phyloP scores from a whole-genome alignment of 768 basidiomycete genomes.

The Phallus indusiatus region DNA sequence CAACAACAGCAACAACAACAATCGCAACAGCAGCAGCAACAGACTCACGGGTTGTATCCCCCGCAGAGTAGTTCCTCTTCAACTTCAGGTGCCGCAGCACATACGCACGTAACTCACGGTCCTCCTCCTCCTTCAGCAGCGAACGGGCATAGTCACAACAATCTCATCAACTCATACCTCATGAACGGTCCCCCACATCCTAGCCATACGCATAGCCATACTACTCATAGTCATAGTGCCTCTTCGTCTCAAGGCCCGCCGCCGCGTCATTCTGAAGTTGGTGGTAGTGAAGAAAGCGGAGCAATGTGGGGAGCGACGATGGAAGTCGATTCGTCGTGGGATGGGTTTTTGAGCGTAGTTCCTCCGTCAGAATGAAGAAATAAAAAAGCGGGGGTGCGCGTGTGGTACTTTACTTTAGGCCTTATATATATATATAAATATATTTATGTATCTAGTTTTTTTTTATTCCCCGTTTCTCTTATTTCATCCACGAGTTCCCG shows the following conservation, averaged over 20 bases:
- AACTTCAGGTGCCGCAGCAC: too few species aligned
- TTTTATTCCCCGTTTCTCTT: too few species aligned
- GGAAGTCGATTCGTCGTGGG: slow-evolving; percentile 68
- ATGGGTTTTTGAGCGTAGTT: slow-evolving; percentile 3
- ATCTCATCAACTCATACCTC: slow-evolving; percentile 18
- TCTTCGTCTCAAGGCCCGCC: background rate
- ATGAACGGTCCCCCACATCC: slow-evolving; percentile 19
- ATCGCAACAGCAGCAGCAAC: background rate
- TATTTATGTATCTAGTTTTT: too few species aligned
- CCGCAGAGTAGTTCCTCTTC: slow-evolving; percentile 30
- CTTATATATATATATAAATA: too few species aligned
- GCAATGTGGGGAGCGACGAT: slow-evolving; percentile 69
- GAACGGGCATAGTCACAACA: slow-evolving; percentile 30
- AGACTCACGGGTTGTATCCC: background rate
- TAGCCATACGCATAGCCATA: too few species aligned
- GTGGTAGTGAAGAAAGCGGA: slow-evolving; percentile 20
- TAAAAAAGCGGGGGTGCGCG: background rate
- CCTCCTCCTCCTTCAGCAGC: too few species aligned
- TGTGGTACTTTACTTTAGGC: background rate
- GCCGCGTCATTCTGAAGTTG: background rate
- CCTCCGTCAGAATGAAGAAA: background rate
- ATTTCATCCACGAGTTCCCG: too few species aligned
- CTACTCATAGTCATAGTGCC: background rate
- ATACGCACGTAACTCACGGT: too few species aligned
- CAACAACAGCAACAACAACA: too few species aligned